These are phyloP conservation scores for Macrophomina phaseolina DNA, from an alignment of 2,329 filamentous ascomycete genomes.

Conservation along the genomic window DNA sequence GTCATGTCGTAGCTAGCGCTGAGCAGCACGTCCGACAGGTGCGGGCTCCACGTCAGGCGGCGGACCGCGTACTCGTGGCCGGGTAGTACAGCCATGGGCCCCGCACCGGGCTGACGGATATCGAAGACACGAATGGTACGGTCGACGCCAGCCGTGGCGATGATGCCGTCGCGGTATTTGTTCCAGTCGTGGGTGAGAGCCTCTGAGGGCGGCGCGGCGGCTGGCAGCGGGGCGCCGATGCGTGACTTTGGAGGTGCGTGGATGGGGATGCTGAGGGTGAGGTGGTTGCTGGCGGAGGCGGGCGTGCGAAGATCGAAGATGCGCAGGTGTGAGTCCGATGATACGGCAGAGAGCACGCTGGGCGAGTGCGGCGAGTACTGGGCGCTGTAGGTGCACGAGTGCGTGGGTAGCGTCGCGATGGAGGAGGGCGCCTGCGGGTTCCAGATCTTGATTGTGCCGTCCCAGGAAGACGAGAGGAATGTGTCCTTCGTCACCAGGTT, in stretches of 20 bases:
- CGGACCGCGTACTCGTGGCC: constrained; percentile 93
- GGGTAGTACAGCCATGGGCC: constrained; percentile 74
- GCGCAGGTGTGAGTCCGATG: constrained; percentile 85
- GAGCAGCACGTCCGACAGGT: constrained; percentile 84
- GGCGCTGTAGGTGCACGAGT: constrained; percentile 93
- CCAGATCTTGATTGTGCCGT: constrained; percentile 96
- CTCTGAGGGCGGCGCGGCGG: constrained; percentile 71
- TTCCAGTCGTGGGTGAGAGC: constrained; percentile 98
- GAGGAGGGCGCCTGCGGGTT: constrained; percentile 77
- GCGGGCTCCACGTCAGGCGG: constrained; percentile 88
- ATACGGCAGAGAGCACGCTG: constrained; percentile 82
- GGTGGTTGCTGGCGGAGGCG: constrained; percentile 83
- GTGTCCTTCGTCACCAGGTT: constrained; percentile 89
- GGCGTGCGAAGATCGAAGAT: constrained; percentile 92
- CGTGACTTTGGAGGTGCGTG: constrained; percentile 68
- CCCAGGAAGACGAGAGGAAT: constrained; percentile 93
- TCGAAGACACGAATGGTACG: constrained; percentile 88
- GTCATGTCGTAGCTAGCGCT: constrained; percentile 98
- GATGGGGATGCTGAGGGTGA: constrained; percentile 81
- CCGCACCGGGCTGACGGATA: constrained; percentile 74
- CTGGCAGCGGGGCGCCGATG: constrained; percentile 48
- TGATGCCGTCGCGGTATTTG: constrained; percentile 85
- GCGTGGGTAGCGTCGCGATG: constrained; percentile 84
- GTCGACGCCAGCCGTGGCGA: constrained; percentile 91
- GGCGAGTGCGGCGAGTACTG: constrained; percentile 89